Conservation (phyloP, 2,329 filamentous ascomycete species). For the Geosmithia flava region DNA sequence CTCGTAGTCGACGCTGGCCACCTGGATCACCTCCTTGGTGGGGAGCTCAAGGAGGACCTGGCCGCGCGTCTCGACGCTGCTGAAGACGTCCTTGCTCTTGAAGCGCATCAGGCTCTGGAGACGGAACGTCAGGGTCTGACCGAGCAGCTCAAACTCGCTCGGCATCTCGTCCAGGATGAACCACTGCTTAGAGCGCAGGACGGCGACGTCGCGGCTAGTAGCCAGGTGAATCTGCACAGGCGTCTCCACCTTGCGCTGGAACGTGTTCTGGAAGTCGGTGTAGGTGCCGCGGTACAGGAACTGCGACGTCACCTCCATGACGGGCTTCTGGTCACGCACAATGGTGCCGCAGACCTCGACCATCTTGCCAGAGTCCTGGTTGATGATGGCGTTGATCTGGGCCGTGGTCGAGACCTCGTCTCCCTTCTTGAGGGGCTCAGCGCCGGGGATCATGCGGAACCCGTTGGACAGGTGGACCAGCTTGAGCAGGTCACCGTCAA, state of each 20-base stretch:
- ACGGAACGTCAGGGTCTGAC: conserved; percentile 92
- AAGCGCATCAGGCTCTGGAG: conserved; percentile 83
- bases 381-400: conserved; percentile 94
- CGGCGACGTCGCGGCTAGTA: conserved; percentile 82
- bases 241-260: conserved; percentile 93
- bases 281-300: conserved; percentile 94
- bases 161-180: conserved; percentile 65
- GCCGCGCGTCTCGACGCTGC: conserved; percentile 80
- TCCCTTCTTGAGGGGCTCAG: conserved; percentile 88
- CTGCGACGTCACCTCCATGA: conserved; percentile 98
- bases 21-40: conserved; percentile 93
- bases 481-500: conserved; percentile 92
- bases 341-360: conserved; percentile 99
- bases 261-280: conserved; percentile 92
- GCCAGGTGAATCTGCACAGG: conserved; percentile 86
- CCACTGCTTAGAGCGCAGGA: conserved; percentile 95
- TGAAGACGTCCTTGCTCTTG: conserved; percentile 91
- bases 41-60: conserved; percentile 90
- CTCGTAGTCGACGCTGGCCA: conserved; percentile 94
- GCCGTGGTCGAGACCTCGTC: conserved; percentile 88
- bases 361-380: conserved; percentile 98
- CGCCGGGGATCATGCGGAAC: conserved; percentile 96
- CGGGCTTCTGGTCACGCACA: conserved; percentile 64
- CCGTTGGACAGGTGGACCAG: conserved; percentile 94
- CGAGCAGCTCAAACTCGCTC: conserved; percentile 72